Base-by-base conservation (phyloP, 2,329 filamentous ascomycete genomes). In the Chrysoporthe cubensis region DNA sequence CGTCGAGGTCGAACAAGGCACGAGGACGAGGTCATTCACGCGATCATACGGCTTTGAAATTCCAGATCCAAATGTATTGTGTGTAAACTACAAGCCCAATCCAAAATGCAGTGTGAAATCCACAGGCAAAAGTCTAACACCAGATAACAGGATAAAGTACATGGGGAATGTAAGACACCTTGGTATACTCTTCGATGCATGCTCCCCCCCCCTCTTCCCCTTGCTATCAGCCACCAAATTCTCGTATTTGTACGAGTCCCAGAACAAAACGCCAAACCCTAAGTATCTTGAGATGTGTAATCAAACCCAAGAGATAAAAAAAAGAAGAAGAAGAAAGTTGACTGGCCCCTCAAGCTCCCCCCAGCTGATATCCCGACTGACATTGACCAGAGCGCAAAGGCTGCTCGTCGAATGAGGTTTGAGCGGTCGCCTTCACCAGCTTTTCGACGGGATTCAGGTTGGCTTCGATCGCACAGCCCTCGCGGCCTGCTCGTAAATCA, bases 251-350 rank as follows among this genome's bases (percentile, higher is more conserved):
- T 54, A 54, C 26, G 13, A 7, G 32, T 54, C 13, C 50, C 50
- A 54, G 21, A 32, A 34, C 50, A 54, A 52, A 52, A 54, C 50
- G 50, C 50, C 50, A 32, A 54, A 54, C 14, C 21, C 50, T 34
- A 34, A 54, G 26, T 32, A 21, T 54, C 32, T 16, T 4, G 32
- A 26, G 50, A 54, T 32, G 14, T 32, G 50, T 54, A 34, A 54
- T 34, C 32, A 54, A 54, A 54, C 6, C 50, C 50, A 26, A 54
- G 32, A 54, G 26, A 32, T 32, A 14, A 26, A 26, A 21, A 52
- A 52, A 52, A 14, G 16, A 52, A 13, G 32, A 34, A 16, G 14
- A 16, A 32, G 16, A 16, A 4, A 14, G 21, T 40, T 40, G 21
- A 21, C 48, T 32, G 6, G 48, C 48, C 48, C 14, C 11, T 32